Base-by-base conservation (phyloP, 805 yeast species). In the Candida sonorensis region DNA sequence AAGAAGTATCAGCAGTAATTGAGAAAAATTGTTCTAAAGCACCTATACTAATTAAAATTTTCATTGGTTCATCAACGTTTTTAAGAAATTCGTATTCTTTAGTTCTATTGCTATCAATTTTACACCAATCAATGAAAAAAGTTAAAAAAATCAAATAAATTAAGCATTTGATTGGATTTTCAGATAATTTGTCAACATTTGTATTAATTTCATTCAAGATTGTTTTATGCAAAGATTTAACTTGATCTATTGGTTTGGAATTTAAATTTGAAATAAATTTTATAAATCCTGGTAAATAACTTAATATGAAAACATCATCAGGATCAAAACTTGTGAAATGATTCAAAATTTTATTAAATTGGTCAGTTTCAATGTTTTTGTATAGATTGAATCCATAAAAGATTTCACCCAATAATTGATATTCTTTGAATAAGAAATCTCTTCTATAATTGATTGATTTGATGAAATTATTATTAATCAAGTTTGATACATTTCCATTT, bases 351-450 rank as follows among this genome's bases (percentile, higher is more conserved):
- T 55, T 48, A 12, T 48, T 42, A 44, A 68, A 68, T 5, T 64
- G 54, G 0, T 58, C 51, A 7, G 48, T 27, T 10, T 55, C 41
- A 7, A 55, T 58, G 23, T 53, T 42, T 24, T 63, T 61, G 23
- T 61, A 61, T 3, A 62, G 59, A 7, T 69, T 60, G 27, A 73
- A 53, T 3, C 81, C 78, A 44, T 54, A 72, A 6, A 81, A 59
- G 2, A 84, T 62, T 51, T 77, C 82, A 27, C 88, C 79, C 34
- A 88, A 56, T 2, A 67, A 50, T 46, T 85, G 94, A 52, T 87
- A 92, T 45, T 79, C 78, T 30, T 63, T 64, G 32, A 75, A 67
- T 18, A 84, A 61, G 41, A 75, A 75, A 35, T 72, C 74, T 40
- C 86, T 72, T 48, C 81, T 71, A 45, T 71, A 77, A 23, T 64